Evolutionary conservation across 2,329 filamentous ascomycete species (phyloP).

Genomic region (Cordyceps fumosorosea): DNA sequence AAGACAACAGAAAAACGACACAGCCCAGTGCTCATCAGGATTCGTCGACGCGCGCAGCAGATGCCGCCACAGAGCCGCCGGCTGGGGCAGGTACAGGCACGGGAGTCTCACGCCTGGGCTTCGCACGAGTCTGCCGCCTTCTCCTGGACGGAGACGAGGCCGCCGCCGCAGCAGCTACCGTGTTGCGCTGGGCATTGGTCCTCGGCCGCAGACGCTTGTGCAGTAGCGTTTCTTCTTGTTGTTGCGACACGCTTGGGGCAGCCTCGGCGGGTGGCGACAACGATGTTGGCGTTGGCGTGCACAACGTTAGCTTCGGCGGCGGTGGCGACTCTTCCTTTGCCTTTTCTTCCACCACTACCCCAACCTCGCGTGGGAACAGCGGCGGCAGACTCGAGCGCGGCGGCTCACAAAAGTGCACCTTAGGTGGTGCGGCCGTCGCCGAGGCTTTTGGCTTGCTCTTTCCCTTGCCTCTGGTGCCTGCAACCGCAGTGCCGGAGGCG

Average conservation of each 20-base stretch:
- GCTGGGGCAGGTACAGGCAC: neutral
- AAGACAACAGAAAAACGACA: neutral
- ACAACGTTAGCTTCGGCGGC: neutral
- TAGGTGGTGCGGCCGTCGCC: neutral
- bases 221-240: too few species aligned
- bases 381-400: constrained; percentile 1
- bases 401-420: constrained; percentile 5
- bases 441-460: neutral
- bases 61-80: neutral
- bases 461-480: neutral
- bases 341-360: neutral
- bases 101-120: neutral
- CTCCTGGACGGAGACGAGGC: neutral
- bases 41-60: neutral
- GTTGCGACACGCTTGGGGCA: too few species aligned
- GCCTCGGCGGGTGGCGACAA: neutral
- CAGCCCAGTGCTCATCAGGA: neutral
- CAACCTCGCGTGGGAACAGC: constrained; percentile 9
- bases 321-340: neutral
- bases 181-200: neutral
- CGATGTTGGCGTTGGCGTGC: too few species aligned
- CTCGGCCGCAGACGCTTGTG: constrained; percentile 1
- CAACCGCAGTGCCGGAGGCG: neutral
- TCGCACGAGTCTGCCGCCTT: neutral
- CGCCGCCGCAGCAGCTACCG: too few species aligned